Evolutionary conservation across 768 basidiomycete species (phyloP).

Genomic region (Phlebiopsis gigantea): DNA sequence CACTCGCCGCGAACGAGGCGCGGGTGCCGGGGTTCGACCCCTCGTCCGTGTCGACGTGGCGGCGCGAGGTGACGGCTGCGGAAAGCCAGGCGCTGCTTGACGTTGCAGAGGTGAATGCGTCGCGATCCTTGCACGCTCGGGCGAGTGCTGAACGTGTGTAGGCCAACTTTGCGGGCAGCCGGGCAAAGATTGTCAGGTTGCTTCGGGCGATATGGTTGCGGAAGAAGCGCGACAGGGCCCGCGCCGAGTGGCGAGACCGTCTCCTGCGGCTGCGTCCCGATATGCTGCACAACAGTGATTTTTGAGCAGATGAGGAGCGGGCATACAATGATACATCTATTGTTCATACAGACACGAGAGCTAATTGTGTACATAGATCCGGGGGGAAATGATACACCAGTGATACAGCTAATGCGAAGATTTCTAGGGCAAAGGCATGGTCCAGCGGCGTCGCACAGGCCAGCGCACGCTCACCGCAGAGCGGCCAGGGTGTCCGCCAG

Average conservation of each 20-base stretch:
- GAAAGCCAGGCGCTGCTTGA: constrained; percentile 21
- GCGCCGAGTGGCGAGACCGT: constrained; percentile 14
- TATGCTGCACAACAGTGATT: constrained; percentile 5
- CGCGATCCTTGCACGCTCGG: constrained; percentile 15
- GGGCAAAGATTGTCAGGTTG: constrained; percentile 21
- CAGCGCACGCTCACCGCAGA: constrained; percentile 9
- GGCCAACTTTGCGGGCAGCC: constrained; percentile 21
- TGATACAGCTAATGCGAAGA: constrained; percentile 1
- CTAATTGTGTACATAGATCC: constrained; percentile 5
- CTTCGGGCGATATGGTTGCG: constrained; percentile 25
- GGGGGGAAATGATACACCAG: not conserved
- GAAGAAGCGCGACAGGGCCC: constrained; percentile 18
- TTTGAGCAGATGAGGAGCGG: not conserved
- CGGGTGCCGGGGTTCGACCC: constrained; percentile 22
- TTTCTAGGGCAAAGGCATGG: not conserved
- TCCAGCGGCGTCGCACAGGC: not conserved
- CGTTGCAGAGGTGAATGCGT: constrained; percentile 18
- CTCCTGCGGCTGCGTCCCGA: constrained; percentile 10
- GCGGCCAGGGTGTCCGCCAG: constrained; percentile 16
- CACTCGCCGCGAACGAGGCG: constrained; percentile 20
- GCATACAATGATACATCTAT: constrained; percentile 2
- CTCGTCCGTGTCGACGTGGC: constrained; percentile 22
- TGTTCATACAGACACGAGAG: not conserved
- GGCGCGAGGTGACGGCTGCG: constrained; percentile 18
- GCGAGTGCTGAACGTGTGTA: not conserved